Percentiles rank a stretch among this genome's conserved stretches.
These are phyloP conservation scores for Nadsonia fulvescens DNA, from an alignment of 805 yeast genomes.

Conservation along the genomic window DNA sequence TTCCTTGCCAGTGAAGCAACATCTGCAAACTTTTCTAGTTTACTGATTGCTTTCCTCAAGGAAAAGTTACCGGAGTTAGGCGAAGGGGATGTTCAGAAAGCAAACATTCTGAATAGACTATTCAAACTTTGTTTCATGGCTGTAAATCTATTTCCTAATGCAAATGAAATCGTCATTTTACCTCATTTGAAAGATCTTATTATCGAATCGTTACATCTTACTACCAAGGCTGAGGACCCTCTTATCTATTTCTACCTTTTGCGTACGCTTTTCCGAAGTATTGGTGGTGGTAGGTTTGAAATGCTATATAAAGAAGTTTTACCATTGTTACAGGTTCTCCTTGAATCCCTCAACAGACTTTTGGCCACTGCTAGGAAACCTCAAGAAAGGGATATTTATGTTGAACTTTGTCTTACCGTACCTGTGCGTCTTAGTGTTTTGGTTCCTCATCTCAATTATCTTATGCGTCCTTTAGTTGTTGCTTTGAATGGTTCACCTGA, in stretches of 20 bases:
- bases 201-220: conserved; percentile 54
- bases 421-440: conserved; percentile 88
- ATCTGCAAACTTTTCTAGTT: conserved; percentile 78
- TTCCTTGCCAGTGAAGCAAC: conserved; percentile 89
- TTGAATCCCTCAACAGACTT: conserved; percentile 72
- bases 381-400: conserved; percentile 84
- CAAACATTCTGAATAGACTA: conserved; percentile 66
- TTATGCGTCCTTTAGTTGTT: conserved; percentile 80
- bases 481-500: conserved; percentile 86
- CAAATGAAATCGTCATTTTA: conserved; percentile 71
- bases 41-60: conserved; percentile 58
- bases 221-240: conserved; percentile 83
- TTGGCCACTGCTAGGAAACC: conserved; percentile 70
- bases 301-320: conserved; percentile 79
- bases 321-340: conserved; percentile 71
- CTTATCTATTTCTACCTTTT: conserved; percentile 75
- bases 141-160: conserved; percentile 69
- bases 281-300: conserved; percentile 95
- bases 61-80: conserved; percentile 64
- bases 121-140: conserved; percentile 93
- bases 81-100: conserved; percentile 53
- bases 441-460: conserved; percentile 76
- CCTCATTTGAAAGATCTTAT: conserved; percentile 80
- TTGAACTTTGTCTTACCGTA: conserved; percentile 84
- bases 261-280: conserved; percentile 77